phyloP scores from a whole-genome alignment of 345 rosid species.

The Eucalyptus brandiana region DNA sequence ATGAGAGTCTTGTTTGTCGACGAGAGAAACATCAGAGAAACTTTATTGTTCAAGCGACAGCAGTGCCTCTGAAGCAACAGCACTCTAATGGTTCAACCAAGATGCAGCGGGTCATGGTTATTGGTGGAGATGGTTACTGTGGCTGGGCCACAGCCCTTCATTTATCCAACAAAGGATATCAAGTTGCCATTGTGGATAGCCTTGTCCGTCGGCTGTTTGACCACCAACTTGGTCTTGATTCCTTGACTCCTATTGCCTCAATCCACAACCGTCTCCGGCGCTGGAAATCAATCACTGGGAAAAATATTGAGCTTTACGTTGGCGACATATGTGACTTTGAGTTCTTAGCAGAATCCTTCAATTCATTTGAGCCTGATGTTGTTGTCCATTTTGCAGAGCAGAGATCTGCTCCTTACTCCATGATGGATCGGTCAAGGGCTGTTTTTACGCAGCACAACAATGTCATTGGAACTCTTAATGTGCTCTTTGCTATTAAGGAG shows the following conservation, averaged over 20 bases:
- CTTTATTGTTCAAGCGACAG: conserved; percentile 24
- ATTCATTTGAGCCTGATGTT: conserved; percentile 82
- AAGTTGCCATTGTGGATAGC: conserved; percentile 76
- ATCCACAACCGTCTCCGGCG: conserved; percentile 72
- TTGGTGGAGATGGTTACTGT: conserved; percentile 98
- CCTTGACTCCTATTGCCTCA: conserved; percentile 80
- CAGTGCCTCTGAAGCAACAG: conserved; percentile 29
- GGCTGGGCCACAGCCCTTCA: conserved; percentile 99
- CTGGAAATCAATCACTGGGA: conserved; percentile 87
- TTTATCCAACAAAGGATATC: conserved; percentile 69
- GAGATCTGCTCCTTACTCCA: conserved; percentile 93
- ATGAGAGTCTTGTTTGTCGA: conserved; percentile 17
- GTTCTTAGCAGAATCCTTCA: conserved; percentile 72
- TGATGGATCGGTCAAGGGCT: conserved; percentile 93
- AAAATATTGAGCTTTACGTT: conserved; percentile 60
- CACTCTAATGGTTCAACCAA: conserved; percentile 25
- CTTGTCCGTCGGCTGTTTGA: conserved; percentile 87
- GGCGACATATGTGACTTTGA: conserved; percentile 97
- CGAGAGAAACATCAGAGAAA: conserved; percentile 12
- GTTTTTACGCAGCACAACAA: conserved; percentile 88
- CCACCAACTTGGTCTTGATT: conserved; percentile 87
- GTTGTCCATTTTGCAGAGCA: conserved; percentile 96
- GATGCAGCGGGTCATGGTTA: conserved; percentile 71
- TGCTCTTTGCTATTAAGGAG: conserved; percentile 94
- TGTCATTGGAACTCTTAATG: conserved; percentile 91